Percentiles rank a stretch among this genome's conserved stretches.
phyloP scores from a whole-genome alignment of 2,329 filamentous ascomycete species.

The Cordyceps farinosa region DNA sequence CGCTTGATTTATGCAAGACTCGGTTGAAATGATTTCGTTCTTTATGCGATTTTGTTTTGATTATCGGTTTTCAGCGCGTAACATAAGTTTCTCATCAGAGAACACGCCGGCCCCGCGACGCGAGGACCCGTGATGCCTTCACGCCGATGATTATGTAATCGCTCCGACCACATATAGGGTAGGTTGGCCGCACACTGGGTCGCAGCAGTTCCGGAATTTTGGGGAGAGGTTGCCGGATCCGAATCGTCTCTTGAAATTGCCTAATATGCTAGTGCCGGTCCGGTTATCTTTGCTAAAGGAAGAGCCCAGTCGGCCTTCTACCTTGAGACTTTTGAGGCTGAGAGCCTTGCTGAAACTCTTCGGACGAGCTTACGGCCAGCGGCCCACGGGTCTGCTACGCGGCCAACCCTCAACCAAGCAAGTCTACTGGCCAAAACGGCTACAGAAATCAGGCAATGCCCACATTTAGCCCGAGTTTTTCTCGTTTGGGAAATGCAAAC shows the following conservation, averaged over 20 bases:
- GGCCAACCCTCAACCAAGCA: too few relatives aligned
- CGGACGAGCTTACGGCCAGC: too few relatives aligned
- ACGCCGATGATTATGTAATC: slow-evolving; percentile 11
- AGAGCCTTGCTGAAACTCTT: too few relatives aligned
- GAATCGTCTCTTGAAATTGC: too few relatives aligned
- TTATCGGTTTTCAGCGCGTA: neutral
- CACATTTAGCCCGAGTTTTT: neutral
- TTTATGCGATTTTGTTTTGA: neutral
- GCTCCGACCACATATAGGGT: neutral
- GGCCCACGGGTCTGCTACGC: too few relatives aligned
- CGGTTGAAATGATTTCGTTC: neutral
- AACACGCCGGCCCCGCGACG: neutral
- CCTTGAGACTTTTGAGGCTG: too few relatives aligned
- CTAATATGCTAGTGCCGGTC: too few relatives aligned
- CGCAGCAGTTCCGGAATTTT: neutral
- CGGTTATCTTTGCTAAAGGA: too few relatives aligned
- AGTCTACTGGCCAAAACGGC: too few relatives aligned
- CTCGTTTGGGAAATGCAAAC: neutral
- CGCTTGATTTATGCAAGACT: neutral
- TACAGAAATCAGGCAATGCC: too few relatives aligned
- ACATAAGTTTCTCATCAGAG: neutral
- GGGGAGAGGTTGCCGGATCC: too few relatives aligned
- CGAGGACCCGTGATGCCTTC: slow-evolving; percentile 8
- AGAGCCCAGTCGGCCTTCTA: too few relatives aligned
- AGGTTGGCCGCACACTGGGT: neutral